Percentiles rank a stretch among this genome's conserved stretches.
Evolutionary conservation across 257 asterid genomes (phyloP).

Genomic region (Nicotiana tabacum): DNA sequence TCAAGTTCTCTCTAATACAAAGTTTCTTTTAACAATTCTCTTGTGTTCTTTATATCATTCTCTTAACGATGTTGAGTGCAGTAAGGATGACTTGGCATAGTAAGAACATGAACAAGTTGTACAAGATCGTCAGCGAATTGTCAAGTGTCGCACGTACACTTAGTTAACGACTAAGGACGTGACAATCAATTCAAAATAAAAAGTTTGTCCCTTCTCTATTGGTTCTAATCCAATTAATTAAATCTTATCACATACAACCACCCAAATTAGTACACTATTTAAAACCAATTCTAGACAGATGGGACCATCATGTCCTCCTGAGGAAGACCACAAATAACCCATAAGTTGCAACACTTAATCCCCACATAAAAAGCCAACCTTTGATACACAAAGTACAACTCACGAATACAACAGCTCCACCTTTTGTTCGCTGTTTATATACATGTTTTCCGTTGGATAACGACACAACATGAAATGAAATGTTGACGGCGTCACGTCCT

Average conservation of each 20-base stretch:
- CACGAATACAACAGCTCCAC: background rate
- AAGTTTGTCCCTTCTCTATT: background rate
- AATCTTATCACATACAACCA: background rate
- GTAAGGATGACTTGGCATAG: too few relatives aligned
- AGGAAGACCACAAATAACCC: constrained; percentile 24
- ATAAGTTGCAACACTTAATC: background rate
- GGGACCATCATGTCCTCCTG: constrained; percentile 53
- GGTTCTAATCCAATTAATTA: background rate
- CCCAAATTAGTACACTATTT: constrained; percentile 7
- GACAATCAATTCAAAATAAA: too few relatives aligned
- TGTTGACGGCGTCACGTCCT: constrained; percentile 48
- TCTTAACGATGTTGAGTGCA: too few relatives aligned
- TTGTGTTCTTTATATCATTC: too few relatives aligned
- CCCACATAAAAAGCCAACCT: background rate
- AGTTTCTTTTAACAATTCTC: too few relatives aligned
- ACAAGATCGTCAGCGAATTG: too few relatives aligned
- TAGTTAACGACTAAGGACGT: too few relatives aligned
- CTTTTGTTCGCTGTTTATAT: background rate
- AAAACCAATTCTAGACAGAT: constrained; percentile 29
- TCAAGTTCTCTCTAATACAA: too few relatives aligned
- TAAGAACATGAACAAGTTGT: too few relatives aligned
- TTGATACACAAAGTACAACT: background rate
- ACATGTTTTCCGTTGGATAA: constrained; percentile 46
- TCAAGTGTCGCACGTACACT: too few relatives aligned
- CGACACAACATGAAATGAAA: constrained; percentile 20